Conservation (phyloP, 2,329 filamentous ascomycete species). For the Fusarium sororula region DNA sequence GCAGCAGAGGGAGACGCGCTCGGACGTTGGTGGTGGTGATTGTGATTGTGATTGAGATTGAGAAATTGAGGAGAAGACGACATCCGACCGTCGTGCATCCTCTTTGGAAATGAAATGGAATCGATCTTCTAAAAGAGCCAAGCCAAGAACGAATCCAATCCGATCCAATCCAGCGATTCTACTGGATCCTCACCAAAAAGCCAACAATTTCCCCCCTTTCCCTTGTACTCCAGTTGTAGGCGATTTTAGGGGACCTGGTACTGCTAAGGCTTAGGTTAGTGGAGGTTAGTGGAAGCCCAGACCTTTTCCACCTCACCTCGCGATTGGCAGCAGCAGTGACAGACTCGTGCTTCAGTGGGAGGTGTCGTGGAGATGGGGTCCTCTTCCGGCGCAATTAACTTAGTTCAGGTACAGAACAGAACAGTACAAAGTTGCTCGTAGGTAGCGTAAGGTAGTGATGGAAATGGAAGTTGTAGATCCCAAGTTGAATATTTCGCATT, state of each 20-base stretch:
- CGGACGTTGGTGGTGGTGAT: conserved; percentile 19
- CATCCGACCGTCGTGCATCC: conserved; percentile 42
- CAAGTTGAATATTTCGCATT: conserved; percentile 5
- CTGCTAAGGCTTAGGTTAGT: conserved; percentile 17
- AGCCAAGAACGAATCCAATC: neutral
- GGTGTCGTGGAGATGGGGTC: conserved; percentile 31
- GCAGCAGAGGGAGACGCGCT: conserved; percentile 25
- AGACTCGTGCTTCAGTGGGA: conserved; percentile 14
- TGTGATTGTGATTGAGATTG: conserved; percentile 2
- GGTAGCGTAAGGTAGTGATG: no score
- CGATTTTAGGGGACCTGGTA: conserved; percentile 31
- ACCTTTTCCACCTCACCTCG: conserved; percentile 23
- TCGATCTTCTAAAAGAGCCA: conserved; percentile 1
- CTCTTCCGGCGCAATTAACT: conserved; percentile 29
- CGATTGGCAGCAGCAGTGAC: conserved; percentile 7
- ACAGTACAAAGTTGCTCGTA: neutral
- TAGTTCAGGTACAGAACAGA: conserved; percentile 22
- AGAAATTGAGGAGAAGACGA: conserved; percentile 28
- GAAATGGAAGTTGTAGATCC: neutral
- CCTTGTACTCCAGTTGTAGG: conserved; percentile 18
- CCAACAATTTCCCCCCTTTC: conserved; percentile 42
- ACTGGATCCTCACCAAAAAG: conserved; percentile 36
- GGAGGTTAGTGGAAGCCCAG: conserved; percentile 33
- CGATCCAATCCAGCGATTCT: conserved; percentile 26
- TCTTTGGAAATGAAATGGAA: conserved; percentile 24